Evolutionary conservation across 2,329 filamentous ascomycete species (phyloP).

Genomic region (Xylaria sp.): DNA sequence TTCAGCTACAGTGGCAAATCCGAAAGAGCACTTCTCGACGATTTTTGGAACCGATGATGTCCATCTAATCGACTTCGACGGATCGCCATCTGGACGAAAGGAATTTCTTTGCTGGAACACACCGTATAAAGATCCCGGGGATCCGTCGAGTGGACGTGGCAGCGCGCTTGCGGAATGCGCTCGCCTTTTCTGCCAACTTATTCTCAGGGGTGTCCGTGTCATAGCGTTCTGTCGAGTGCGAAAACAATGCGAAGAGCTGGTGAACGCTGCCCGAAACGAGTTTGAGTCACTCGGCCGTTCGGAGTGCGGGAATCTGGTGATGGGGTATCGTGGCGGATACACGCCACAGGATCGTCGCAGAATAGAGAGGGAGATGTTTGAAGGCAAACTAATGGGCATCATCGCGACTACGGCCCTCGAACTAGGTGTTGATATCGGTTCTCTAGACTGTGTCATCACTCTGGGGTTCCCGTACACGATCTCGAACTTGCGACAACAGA

Average conservation of each 20-base stretch:
- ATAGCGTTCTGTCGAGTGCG: constrained; percentile 90
- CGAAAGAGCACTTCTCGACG: constrained; percentile 81
- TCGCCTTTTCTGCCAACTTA: constrained; percentile 80
- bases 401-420: constrained; percentile 91
- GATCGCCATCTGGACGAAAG: constrained; percentile 85
- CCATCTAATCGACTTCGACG: constrained; percentile 79
- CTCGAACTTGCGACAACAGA: constrained; percentile 89
- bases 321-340: constrained; percentile 94
- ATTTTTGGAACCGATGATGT: constrained; percentile 88
- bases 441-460: constrained; percentile 86
- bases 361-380: constrained; percentile 96
- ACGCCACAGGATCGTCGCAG: constrained; percentile 81
- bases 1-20: constrained; percentile 93
- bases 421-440: constrained; percentile 90
- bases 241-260: constrained; percentile 79
- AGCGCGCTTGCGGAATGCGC: constrained; percentile 82
- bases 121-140: constrained; percentile 81
- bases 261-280: constrained; percentile 74
- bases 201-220: constrained; percentile 80
- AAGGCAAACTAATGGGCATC: constrained; percentile 86
- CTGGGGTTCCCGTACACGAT: constrained; percentile 96
- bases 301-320: constrained; percentile 74
- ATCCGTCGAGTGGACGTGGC: constrained; percentile 80
- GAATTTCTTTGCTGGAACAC: constrained; percentile 99
- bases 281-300: constrained; percentile 65